Evolutionary conservation across 2,329 filamentous ascomycete genomes (phyloP), one percentile per base, ranked within the genome.

Genomic region (Aspergillus brasiliensis): DNA sequence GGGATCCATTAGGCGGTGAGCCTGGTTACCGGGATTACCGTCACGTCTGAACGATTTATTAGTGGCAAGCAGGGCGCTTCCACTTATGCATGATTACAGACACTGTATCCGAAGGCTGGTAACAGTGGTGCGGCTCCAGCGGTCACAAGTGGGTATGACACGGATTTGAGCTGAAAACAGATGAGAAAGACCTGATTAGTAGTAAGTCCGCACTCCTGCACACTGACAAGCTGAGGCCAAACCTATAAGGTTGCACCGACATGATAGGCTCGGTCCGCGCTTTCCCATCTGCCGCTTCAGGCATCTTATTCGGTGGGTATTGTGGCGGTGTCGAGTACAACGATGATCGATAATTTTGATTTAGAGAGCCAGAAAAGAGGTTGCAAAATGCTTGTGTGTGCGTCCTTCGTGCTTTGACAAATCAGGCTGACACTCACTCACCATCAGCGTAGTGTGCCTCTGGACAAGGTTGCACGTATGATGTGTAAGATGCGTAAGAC

Each of bases 121-220:
- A 48, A 19, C 27, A 34, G 19, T 37, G 25, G 27, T 55, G 52
- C 52, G 52, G 52, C 52, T 55, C 52, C 52, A 37, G 38, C 25
- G 38, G 28, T 31, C 23, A 37, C 17, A 31, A 31, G 49, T 55
- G 52, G 52, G 52, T 27, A 34, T 27, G 52, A 34, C 13, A 46
- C 40, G 15, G 27, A 44, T 31, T 42, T 47, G 57, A 59, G 60
- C 57, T 62, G 54, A 57, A 56, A 34, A 42, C 47, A 44, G 58
- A 42, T 44, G 19, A 44, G 19, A 44, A 23, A 44, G 40, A 27
- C 40, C 51, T 13, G 21, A 17, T 11, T 27, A 27, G 27, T 27
- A 27, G 27, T 4, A 27, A 27, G 27, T 27, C 27, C 27, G 27
- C 5, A 27, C 27, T 17, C 42, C 27, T 8, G 27, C 5, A 27